Percentiles rank a stretch among this genome's conserved stretches.
Conservation (phyloP, 495 filamentous ascomycete species). For the Bacidia rubella region DNA sequence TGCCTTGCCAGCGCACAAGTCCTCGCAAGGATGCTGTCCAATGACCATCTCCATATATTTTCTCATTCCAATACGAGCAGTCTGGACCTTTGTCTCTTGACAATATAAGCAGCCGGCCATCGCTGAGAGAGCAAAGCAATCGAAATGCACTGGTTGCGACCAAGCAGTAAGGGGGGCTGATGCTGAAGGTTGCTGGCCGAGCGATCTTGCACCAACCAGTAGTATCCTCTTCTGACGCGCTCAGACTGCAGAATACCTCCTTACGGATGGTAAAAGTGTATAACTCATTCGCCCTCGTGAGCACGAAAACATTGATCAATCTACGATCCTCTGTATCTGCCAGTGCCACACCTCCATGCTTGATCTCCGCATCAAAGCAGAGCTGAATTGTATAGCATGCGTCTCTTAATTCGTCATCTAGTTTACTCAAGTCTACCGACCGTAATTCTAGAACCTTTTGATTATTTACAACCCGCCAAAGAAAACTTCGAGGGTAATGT, state of each 20-base stretch:
- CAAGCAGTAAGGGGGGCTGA: slow-evolving; percentile 71
- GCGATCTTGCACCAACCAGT: slow-evolving; percentile 65
- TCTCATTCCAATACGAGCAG: slow-evolving; percentile 59
- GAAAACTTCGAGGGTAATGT: slow-evolving; percentile 64
- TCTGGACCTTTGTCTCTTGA: slow-evolving; percentile 51
- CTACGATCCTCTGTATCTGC: slow-evolving; percentile 68
- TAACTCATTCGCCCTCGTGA: slow-evolving; percentile 65
- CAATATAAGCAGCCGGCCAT: slow-evolving; percentile 68
- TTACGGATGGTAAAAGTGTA: slow-evolving; percentile 67
- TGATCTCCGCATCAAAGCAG: slow-evolving; percentile 56
- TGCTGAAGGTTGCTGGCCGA: slow-evolving; percentile 54
- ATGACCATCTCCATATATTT: slow-evolving; percentile 62
- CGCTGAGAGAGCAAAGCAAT: slow-evolving; percentile 66
- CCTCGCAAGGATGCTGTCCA: slow-evolving; percentile 64
- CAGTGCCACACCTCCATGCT: slow-evolving; percentile 62
- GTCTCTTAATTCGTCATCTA: slow-evolving; percentile 46
- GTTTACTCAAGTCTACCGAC: slow-evolving; percentile 66
- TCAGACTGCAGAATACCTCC: slow-evolving; percentile 59
- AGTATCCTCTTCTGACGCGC: slow-evolving; percentile 54
- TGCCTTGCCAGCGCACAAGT: slow-evolving; percentile 54
- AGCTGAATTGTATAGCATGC: slow-evolving; percentile 61
- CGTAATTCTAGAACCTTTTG: slow-evolving; percentile 70
- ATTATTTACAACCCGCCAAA: slow-evolving; percentile 80
- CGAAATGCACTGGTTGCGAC: slow-evolving; percentile 57
- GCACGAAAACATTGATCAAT: slow-evolving; percentile 61